These are phyloP conservation scores for Tritrichomonas musculus DNA, from an alignment of 208 protist genomes.

Conservation along the genomic window DNA sequence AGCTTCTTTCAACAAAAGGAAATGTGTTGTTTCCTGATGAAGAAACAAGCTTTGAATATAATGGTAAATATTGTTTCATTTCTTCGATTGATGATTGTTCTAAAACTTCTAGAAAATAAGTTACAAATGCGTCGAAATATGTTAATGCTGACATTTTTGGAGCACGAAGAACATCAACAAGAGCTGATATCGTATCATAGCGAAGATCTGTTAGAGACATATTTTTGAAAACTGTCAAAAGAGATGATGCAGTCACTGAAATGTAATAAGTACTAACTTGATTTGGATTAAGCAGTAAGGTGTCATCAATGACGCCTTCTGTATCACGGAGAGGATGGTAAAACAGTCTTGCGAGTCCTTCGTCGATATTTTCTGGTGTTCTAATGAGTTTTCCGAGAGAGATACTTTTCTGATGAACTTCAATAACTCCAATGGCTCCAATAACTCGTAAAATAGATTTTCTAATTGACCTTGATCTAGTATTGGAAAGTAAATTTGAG, in stretches of 20 bases:
- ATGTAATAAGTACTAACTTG: neutral
- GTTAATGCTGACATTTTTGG: neutral
- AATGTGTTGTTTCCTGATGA: neutral
- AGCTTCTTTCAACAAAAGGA: neutral
- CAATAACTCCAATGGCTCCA: neutral
- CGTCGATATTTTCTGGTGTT: neutral
- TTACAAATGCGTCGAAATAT: conserved; percentile 21
- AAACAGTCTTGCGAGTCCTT: neutral
- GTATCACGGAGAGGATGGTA: neutral
- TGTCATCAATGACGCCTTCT: neutral
- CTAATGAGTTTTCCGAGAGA: neutral
- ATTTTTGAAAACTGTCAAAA: neutral
- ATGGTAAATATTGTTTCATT: neutral
- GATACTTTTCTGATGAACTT: neutral
- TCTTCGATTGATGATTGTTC: neutral
- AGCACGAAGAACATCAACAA: neutral
- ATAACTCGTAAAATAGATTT: neutral
- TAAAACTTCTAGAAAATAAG: neutral
- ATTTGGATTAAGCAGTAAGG: neutral
- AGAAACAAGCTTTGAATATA: neutral
- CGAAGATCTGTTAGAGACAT: neutral
- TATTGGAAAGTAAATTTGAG: neutral
- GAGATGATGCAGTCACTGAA: neutral
- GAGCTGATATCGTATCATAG: neutral
- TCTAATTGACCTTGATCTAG: neutral